Conservation (phyloP, 2,329 filamentous ascomycete genomes). For the Ceratocystis cacaofunesta region DNA sequence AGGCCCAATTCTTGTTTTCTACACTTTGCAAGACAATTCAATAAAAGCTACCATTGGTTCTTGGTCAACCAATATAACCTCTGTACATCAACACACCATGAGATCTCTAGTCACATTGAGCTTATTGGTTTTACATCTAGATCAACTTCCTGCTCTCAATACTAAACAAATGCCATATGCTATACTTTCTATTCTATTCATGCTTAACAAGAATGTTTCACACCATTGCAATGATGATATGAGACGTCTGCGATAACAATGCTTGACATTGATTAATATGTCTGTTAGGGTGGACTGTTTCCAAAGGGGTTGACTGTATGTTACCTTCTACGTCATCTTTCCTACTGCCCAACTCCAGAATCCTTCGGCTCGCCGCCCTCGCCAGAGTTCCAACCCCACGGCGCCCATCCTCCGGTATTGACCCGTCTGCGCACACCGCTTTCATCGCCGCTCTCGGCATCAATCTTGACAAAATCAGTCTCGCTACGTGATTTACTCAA, state of each 20-base stretch:
- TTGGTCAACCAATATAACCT: conserved; percentile 1
- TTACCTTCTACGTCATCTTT: neutral
- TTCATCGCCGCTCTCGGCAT: conserved; percentile 53
- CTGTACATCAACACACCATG: neutral
- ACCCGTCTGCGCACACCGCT: conserved; percentile 30
- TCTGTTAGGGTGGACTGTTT: neutral
- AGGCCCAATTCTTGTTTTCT: neutral
- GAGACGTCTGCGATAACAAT: neutral
- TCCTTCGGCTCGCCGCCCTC: conserved; percentile 23
- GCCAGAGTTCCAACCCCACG: conserved; percentile 30
- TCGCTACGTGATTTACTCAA: conserved; percentile 75
- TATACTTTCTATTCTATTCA: neutral
- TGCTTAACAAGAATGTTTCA: neutral
- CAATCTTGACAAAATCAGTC: conserved; percentile 77
- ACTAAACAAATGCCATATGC: neutral
- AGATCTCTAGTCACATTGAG: neutral
- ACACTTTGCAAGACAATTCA: neutral
- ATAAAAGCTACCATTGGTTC: neutral
- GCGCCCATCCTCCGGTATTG: conserved; percentile 31
- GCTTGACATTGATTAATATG: neutral
- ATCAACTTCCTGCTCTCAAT: neutral
- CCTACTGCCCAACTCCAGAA: conserved; percentile 28
- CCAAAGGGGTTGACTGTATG: neutral
- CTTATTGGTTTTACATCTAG: neutral
- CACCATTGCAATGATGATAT: neutral